Evolutionary conservation across 176 grass and related monocot species (phyloP).

Genomic region (Oryza glumipatula): DNA sequence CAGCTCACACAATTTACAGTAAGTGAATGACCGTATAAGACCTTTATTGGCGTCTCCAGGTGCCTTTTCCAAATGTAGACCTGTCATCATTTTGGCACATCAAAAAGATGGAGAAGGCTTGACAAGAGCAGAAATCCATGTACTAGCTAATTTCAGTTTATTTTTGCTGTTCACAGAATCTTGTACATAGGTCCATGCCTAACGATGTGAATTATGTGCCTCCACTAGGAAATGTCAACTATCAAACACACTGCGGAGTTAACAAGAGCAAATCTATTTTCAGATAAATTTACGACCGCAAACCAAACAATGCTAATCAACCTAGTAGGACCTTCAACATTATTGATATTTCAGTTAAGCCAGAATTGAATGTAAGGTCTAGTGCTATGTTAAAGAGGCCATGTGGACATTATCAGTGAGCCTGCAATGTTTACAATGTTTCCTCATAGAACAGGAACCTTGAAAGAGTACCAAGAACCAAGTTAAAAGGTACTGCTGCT

Average conservation of each 20-base stretch:
- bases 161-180: slow-evolving; percentile 3
- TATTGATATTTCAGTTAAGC: slow-evolving; percentile 2
- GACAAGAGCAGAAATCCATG: slow-evolving; percentile 12
- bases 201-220: neutral
- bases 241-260: neutral
- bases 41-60: slow-evolving; percentile 66
- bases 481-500: neutral
- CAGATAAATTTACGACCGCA: neutral
- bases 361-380: neutral
- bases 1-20: slow-evolving; percentile 88
- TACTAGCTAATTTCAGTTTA: neutral
- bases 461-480: slow-evolving; percentile 3
- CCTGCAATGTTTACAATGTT: neutral
- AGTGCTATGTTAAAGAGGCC: neutral
- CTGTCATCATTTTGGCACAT: slow-evolving; percentile 48
- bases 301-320: neutral
- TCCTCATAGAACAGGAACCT: neutral
- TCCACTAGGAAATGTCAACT: neutral
- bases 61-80: slow-evolving; percentile 87
- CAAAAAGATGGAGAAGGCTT: slow-evolving; percentile 12
- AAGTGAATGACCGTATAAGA: slow-evolving; percentile 72
- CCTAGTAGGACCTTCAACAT: neutral
- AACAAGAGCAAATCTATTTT: neutral
- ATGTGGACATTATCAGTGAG: neutral
- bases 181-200: neutral